Base-by-base conservation (phyloP, 2,329 filamentous ascomycete species). In the Dactylonectria estremocensis region DNA sequence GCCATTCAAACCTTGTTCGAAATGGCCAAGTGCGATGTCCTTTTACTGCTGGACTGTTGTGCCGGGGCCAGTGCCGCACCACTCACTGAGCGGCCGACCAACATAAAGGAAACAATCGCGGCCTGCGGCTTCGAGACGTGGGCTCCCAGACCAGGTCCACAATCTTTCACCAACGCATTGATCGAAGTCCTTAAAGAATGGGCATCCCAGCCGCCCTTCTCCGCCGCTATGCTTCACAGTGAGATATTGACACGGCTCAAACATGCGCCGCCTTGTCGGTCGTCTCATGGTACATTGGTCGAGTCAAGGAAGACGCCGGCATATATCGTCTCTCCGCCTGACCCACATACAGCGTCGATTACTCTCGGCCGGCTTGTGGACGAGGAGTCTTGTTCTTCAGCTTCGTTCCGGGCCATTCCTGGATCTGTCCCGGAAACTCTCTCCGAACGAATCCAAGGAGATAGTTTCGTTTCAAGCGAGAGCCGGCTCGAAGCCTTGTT, bases 41-140 rank as follows among this genome's bases (percentile, higher is more conserved):
- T 76, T 28, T 56, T 72, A 22, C 66, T 76, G 28, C 71, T 75
- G 11, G 74, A 76, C 55, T 76, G 74, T 40, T 76, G 74, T 40
- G 69, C 74, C 31, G 74, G 71, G 48, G 74, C 74, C 46, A 76
- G 74, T 55, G 74, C 74, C 6, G 74, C 74, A 31, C 72, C 74
- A 20, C 57, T 75, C 16, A 75, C 67, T 59, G 74, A 75, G 52
- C 58, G 72, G 33, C 73, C 74, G 22, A 75, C 71, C 6, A 75
- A 76, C 55, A 75, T 76, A 31, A 76, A 76, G 55, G 74, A 76
- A 24, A 76, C 74, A 4, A 76, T 76, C 50, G 74, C 74, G 16
- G 74, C 74, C 24, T 75, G 74, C 35, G 74, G 74, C 2, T 76
- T 76, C 18, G 74, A 76, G 64, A 71, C 74, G 1, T 76, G 74